Base-by-base conservation (phyloP, 1,284 basidiomycete genomes). In the Trichosporon coremiiforme region DNA sequence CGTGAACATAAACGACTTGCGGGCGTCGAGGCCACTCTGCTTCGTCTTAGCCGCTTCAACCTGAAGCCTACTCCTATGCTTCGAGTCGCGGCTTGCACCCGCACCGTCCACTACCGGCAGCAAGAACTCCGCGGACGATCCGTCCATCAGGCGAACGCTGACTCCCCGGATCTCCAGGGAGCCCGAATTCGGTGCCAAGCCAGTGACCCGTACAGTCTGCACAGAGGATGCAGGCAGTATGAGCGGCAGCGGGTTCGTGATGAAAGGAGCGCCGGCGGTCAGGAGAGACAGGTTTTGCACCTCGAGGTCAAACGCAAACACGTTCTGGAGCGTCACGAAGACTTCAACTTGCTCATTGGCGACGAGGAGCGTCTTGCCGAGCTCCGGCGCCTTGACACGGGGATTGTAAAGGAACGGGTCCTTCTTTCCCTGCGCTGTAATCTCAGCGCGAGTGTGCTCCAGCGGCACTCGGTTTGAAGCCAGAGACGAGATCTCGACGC, bases 381-480 rank as follows among this genome's bases (percentile, higher is more conserved):
- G 83, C 55, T 85, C 81, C 2, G 87, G 83, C 75, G 88, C 75
- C 66, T 82, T 90, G 47, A 82, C 66, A 63, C 92, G 85, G 0
- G 94, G 94, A 78, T 96, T 94, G 80, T 95, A 95, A 67, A 97
- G 84, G 84, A 96, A 95, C 0, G 91, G 90, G 80, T 94, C 91
- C 36, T 86, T 88, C 50, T 85, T 77, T 45, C 64, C 33, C 33
- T 22, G 2, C 38, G 57, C 12, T 1, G 31, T 45, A 10, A 80
- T 79, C 70, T 82, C 81, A 0, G 73, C 73, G 33, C 74, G 76
- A 7, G 84, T 74, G 74, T 92, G 92, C 84, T 95, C 91, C 31
- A 89, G 83, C 0, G 93, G 90, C 53, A 91, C 75, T 22, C 90
- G 89, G 67, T 90, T 88, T 0, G 89, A 79, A 5, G 92, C 87